Evolutionary conservation across 2,329 filamentous ascomycete species (phyloP).

Genomic region (Didymella arachidicola): DNA sequence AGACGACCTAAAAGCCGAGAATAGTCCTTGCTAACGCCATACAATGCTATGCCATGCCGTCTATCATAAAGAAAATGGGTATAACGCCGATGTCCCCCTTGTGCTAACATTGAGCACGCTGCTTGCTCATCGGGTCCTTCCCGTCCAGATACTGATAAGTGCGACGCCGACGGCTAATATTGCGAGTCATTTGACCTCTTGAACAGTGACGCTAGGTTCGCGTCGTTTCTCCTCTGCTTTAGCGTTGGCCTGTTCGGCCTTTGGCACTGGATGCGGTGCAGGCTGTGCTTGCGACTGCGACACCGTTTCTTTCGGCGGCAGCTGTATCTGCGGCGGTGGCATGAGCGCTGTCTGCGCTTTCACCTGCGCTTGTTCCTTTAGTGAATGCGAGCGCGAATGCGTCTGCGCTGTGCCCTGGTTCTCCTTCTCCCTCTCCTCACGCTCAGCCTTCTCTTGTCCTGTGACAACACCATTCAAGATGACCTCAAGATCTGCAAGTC

Average conservation of each 20-base stretch:
- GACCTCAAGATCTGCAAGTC: constrained; percentile 54
- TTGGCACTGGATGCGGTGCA: neutral
- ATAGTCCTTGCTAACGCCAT: constrained; percentile 1
- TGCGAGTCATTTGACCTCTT: constrained; percentile 20
- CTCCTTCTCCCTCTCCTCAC: constrained; percentile 24
- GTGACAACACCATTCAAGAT: constrained; percentile 48
- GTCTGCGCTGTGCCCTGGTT: neutral
- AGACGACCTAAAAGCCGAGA: constrained; percentile 4
- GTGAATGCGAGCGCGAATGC: constrained; percentile 4
- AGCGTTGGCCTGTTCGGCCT: neutral
- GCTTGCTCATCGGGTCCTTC: neutral
- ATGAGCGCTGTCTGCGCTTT: neutral
- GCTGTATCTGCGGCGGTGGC: constrained; percentile 10
- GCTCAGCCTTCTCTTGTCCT: constrained; percentile 37
- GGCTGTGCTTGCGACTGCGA: neutral
- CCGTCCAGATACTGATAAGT: constrained; percentile 8
- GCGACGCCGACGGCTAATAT: constrained; percentile 1
- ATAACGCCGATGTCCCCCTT: constrained; percentile 12
- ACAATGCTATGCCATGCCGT: constrained; percentile 1
- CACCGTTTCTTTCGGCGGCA: neutral
- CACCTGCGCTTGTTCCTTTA: constrained; percentile 1
- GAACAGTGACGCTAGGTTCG: neutral
- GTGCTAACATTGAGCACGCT: neutral
- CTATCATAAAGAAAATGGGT: constrained; percentile 11
- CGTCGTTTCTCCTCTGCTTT: neutral